These are phyloP conservation scores for Blastocystis sp. DNA, from an alignment of 352 stramenopile species.

Conservation along the genomic window DNA sequence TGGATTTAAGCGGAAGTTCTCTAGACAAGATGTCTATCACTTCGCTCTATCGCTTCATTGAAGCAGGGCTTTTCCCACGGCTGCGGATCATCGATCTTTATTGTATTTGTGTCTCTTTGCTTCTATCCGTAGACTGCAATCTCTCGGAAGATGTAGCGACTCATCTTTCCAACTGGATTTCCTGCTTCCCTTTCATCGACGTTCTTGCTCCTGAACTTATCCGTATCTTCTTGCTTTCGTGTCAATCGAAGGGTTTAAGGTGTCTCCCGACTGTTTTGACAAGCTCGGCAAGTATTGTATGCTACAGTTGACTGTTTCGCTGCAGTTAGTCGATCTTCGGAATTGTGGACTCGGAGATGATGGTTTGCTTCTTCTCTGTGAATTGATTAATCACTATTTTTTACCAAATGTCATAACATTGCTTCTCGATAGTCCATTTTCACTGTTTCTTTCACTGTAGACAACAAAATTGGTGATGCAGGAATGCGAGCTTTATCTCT, in stretches of 20 bases:
- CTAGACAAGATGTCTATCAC: not conserved
- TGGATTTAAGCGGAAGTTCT: not conserved
- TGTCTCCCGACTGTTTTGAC: not conserved
- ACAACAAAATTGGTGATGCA: conserved; percentile 12
- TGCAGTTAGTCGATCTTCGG: not conserved
- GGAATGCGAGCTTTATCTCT: not conserved
- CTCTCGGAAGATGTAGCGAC: not conserved
- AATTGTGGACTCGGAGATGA: not conserved
- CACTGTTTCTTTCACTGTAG: not conserved
- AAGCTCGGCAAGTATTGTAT: not conserved
- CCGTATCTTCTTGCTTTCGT: not conserved
- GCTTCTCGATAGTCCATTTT: not conserved
- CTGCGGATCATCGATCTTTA: conserved; percentile 45
- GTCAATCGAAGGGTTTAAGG: not conserved
- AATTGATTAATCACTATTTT: not conserved
- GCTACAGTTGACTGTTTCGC: not conserved
- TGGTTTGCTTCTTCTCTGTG: not conserved
- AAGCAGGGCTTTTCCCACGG: not conserved
- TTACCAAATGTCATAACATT: not conserved
- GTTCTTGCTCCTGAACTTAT: not conserved
- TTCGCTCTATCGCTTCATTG: not conserved
- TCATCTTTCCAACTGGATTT: not conserved
- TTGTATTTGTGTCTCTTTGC: not conserved
- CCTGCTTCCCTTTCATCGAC: conserved; percentile 10
- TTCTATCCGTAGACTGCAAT: not conserved